Evolutionary conservation across 2,329 filamentous ascomycete genomes (phyloP), one percentile per base, ranked within the genome.

Genomic region (Colletotrichum tamarilloi): DNA sequence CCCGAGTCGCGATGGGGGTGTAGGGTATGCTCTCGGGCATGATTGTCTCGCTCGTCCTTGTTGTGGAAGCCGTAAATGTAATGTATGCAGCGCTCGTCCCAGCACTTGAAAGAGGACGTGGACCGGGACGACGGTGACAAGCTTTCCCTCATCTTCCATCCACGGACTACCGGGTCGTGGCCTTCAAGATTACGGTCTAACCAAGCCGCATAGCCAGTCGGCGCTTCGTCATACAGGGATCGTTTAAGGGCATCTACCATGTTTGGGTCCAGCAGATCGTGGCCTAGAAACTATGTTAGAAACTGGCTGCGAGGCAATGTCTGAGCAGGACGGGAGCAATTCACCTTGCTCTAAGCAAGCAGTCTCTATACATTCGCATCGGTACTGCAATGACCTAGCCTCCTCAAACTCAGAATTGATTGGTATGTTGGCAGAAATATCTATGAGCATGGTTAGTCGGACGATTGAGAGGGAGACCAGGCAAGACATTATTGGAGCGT

Each of bases 61-160:
- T 84, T 86, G 46, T 82, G 77, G 77, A 90, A 90, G 35, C 89
- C 89, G 75, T 91, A 91, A 49, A 91, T 86, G 79, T 90, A 91
- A 78, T 89, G 86, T 72, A 88, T 80, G 76, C 89, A 91, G 68
- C 83, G 83, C 65, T 90, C 86, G 74, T 90, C 83, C 80, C 83
- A 86, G 79, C 89, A 91, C 78, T 89, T 90, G 79, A 87, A 87
- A 12, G 87, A 86, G 62, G 81, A 80, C 53, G 82, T 80, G 46
- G 77, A 79, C 62, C 82, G 81, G 16, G 55, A 80, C 79, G 55
- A 80, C n/a, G 81, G 75, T n/a, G 81, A 80, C 62, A 83, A 75
- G 52, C 81, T 81, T 52, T 82, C 81, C 67, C 82, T 82, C 68
- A 82, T 77, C 71, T 81, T 81, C 81, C 82, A 83, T 58, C 80